Evolutionary conservation across 139 green algal genomes (phyloP).

Genomic region (Pleodorina starrii): DNA sequence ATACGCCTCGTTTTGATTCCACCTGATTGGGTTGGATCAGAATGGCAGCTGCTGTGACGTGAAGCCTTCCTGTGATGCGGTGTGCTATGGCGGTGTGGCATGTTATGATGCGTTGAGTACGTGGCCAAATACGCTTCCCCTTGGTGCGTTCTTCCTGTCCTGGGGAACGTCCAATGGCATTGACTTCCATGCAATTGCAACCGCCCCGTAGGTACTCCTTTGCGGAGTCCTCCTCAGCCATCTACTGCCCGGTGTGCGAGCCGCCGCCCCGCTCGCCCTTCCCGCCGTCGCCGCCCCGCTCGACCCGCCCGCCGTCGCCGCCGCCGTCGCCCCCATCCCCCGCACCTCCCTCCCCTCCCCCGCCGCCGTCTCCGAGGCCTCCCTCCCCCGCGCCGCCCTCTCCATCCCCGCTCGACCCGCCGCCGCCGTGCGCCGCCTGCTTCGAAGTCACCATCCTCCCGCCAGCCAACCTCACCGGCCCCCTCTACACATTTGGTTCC

Average conservation of each 20-base stretch:
- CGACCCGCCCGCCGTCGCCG: not conserved
- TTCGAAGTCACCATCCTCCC: not conserved
- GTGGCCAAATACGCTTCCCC: no score
- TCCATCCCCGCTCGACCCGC: not conserved
- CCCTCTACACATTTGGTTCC: not conserved
- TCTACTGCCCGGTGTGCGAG: not conserved
- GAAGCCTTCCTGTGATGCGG: no score
- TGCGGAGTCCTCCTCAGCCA: not conserved
- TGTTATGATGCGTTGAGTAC: no score
- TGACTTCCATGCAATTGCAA: no score
- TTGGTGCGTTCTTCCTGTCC: no score
- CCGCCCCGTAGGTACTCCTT: constrained; percentile 8
- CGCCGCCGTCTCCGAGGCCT: not conserved
- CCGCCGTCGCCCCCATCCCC: not conserved
- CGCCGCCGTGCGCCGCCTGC: not conserved
- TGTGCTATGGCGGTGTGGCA: no score
- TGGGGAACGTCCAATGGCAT: no score
- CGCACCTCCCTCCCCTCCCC: not conserved
- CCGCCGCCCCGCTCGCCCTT: not conserved
- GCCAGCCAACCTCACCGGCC: not conserved
- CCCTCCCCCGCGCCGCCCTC: not conserved
- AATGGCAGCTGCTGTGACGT: no score
- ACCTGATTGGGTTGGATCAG: no score
- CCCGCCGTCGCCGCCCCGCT: not conserved
- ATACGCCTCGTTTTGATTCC: no score